Evolutionary conservation across 2,329 filamentous ascomycete species (phyloP).

Genomic region (Cladophialophora immunda): DNA sequence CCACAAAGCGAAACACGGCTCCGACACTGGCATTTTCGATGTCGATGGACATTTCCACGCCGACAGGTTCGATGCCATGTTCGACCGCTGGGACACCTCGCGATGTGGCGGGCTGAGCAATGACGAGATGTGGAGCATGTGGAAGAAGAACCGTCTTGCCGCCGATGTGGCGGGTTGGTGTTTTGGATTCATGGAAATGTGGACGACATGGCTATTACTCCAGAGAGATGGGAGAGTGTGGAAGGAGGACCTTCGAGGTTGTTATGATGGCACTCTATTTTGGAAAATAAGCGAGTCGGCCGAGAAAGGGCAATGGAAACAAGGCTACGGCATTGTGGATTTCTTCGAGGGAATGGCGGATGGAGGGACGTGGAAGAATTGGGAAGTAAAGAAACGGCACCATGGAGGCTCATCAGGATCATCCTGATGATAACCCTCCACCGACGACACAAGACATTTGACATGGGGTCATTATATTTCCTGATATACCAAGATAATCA

Average conservation of each 20-base stretch:
- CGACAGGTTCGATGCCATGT: conserved; percentile 59
- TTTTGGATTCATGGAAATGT: conserved; percentile 39
- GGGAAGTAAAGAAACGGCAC: conserved; percentile 29
- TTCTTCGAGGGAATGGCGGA: conserved; percentile 30
- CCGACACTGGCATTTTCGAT: conserved; percentile 56
- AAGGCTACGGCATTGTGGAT: conserved; percentile 35
- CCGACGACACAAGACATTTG: neutral
- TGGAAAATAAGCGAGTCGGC: conserved; percentile 34
- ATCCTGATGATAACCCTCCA: neutral
- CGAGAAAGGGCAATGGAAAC: conserved; percentile 21
- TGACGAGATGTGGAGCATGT: conserved; percentile 49
- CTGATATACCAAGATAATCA: neutral
- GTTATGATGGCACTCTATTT: conserved; percentile 43
- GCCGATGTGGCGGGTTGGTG: conserved; percentile 58
- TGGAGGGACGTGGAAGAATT: conserved; percentile 35
- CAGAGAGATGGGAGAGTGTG: conserved; percentile 44
- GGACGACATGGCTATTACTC: conserved; percentile 44
- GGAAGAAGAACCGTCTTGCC: conserved; percentile 53
- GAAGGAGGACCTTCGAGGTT: conserved; percentile 43
- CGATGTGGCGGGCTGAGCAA: conserved; percentile 51
- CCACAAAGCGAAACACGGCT: conserved; percentile 56
- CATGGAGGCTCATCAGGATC: neutral
- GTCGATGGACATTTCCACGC: conserved; percentile 56
- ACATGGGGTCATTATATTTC: neutral
- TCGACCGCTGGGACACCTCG: conserved; percentile 54